Conservation (phyloP, 139 green algal species). For the Ettlia oleoabundans region DNA sequence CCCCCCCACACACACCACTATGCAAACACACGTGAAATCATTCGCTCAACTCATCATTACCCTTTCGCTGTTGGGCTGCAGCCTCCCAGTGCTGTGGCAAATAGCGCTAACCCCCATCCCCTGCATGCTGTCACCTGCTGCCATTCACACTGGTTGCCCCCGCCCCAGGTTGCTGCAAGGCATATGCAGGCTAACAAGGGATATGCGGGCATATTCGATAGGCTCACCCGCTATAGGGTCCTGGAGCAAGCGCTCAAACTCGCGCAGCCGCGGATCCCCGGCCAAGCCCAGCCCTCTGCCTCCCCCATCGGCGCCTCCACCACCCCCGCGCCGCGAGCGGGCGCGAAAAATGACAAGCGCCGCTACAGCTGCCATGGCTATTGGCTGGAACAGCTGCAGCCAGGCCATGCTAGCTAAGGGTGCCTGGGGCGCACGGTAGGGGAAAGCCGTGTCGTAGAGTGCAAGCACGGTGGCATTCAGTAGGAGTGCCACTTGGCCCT, state of each 20-base stretch:
- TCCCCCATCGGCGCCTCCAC: not conserved
- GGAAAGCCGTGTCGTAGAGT: not conserved
- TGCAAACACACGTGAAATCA: not conserved
- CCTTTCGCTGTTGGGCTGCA: too few species aligned
- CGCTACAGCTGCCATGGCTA: conserved; percentile 15
- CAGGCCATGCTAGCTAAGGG: conserved; percentile 1
- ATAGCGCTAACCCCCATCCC: too few species aligned
- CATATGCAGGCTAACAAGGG: too few species aligned
- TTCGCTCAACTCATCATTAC: too few species aligned
- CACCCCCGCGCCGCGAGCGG: not conserved
- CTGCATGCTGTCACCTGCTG: too few species aligned
- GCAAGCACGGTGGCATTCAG: not conserved
- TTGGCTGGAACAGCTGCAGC: conserved; percentile 32
- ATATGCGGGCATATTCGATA: not conserved
- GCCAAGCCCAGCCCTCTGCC: not conserved
- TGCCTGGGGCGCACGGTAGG: not conserved
- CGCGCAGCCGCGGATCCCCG: not conserved
- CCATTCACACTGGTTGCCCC: too few species aligned
- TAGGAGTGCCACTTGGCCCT: conserved; percentile 3
- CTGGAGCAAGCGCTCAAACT: conserved; percentile 37
- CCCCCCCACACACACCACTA: not conserved
- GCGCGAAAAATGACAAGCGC: conserved; percentile 22
- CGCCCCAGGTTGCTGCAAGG: too few species aligned
- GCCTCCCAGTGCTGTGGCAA: too few species aligned
- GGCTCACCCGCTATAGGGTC: not conserved